phyloP scores from a whole-genome alignment of 495 filamentous ascomycete species.

The Hypomontagnella monticulosa region DNA sequence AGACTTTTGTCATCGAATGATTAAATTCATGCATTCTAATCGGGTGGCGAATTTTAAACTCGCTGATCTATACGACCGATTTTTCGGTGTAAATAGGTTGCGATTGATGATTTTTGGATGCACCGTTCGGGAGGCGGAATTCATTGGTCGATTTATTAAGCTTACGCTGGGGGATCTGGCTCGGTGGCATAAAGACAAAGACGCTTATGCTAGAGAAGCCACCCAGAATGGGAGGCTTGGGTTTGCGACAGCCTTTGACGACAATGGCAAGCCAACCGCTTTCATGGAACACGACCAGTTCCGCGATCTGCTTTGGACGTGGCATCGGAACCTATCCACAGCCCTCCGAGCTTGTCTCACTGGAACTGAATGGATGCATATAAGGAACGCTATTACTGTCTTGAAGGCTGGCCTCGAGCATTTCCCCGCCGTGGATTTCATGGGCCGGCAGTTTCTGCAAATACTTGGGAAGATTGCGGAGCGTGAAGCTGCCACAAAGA shows the following conservation, averaged over 20 bases:
- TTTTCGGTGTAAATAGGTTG: conserved; percentile 83
- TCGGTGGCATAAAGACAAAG: conserved; percentile 82
- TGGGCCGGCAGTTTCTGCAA: conserved; percentile 75
- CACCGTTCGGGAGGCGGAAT: conserved; percentile 88
- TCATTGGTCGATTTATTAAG: conserved; percentile 87
- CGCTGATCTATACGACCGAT: conserved; percentile 79
- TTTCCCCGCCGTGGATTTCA: conserved; percentile 90
- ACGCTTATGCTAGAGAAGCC: conserved; percentile 81
- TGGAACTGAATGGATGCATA: conserved; percentile 94
- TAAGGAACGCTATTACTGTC: conserved; percentile 93
- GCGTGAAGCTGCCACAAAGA: conserved; percentile 68
- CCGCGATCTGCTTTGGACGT: conserved; percentile 83
- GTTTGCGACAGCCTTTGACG: conserved; percentile 69
- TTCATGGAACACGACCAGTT: conserved; percentile 88
- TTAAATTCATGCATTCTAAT: conserved; percentile 83
- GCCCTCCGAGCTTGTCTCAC: conserved; percentile 82
- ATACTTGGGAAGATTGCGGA: conserved; percentile 77
- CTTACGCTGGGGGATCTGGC: conserved; percentile 80
- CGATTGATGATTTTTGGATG: conserved; percentile 85
- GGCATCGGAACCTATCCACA: conserved; percentile 80
- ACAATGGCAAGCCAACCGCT: conserved; percentile 69
- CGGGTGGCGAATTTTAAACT: conserved; percentile 89
- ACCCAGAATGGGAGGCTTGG: conserved; percentile 59
- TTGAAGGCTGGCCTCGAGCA: conserved; percentile 79
- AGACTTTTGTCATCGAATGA: conserved; percentile 83